A percentile compares a stretch with the other conserved stretches of the same genome.
Conservation (phyloP, 352 stramenopile genomes). For the Pythium apleroticum region DNA sequence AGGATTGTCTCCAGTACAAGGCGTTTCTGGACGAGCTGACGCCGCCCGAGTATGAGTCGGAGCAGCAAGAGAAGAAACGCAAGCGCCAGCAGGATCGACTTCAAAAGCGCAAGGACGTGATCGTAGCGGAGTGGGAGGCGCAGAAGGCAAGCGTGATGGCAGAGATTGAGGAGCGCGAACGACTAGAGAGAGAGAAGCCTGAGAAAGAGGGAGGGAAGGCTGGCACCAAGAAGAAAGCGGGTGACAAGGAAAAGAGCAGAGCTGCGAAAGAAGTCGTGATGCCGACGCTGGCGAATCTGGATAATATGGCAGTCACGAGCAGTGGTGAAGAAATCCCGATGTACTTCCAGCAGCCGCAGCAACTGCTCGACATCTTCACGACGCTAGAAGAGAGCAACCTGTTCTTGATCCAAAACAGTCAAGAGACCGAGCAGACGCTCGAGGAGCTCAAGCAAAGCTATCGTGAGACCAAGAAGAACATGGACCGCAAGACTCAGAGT, state of each 20-base stretch:
- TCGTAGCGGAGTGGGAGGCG: conserved; percentile 65
- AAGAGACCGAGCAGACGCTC: conserved; percentile 94
- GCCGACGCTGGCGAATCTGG: conserved; percentile 66
- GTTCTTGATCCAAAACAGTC: conserved; percentile 95
- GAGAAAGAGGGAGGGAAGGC: conserved; percentile 62
- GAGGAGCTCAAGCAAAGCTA: conserved; percentile 95
- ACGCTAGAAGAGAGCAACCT: conserved; percentile 94
- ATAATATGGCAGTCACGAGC: conserved; percentile 61
- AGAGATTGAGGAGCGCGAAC: conserved; percentile 71
- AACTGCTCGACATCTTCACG: conserved; percentile 94
- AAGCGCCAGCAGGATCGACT: conserved; percentile 58
- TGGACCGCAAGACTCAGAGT: conserved; percentile 84
- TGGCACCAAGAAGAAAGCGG: conserved; percentile 39
- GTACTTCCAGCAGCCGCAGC: conserved; percentile 93
- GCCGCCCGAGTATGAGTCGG: conserved; percentile 75
- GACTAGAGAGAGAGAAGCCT: conserved; percentile 49
- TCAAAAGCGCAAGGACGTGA: conserved; percentile 71
- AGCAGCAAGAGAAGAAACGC: conserved; percentile 81
- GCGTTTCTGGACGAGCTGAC: conserved; percentile 92
- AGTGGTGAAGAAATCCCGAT: conserved; percentile 93
- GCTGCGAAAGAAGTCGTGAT: conserved; percentile 47
- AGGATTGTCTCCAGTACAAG: conserved; percentile 94
- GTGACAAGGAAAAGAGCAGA: conserved; percentile 42
- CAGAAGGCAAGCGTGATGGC: conserved; percentile 52
- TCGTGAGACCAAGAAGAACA: conserved; percentile 86